These are phyloP conservation scores for Coemansia sp. DNA, from an alignment of 192 early-diverging fungal species.

Conservation along the genomic window DNA sequence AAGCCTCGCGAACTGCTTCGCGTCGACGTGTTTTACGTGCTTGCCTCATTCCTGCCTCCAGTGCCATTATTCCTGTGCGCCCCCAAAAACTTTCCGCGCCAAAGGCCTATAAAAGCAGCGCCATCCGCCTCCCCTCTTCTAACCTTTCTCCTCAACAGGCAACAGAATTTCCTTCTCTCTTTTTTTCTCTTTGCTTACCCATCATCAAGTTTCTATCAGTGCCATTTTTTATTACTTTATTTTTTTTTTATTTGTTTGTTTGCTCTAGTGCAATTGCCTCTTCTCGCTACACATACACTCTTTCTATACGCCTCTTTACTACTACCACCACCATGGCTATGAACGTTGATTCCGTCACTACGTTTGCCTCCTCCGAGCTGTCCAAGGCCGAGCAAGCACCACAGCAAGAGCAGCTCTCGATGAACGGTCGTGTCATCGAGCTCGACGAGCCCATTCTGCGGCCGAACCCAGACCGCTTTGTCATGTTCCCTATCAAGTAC, in stretches of 20 bases:
- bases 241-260: not conserved
- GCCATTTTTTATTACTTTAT: not conserved
- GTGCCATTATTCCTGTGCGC: not conserved
- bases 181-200: constrained; percentile 2
- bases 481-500: constrained; percentile 93
- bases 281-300: constrained; percentile 3
- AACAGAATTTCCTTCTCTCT: not conserved
- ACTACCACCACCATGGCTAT: constrained; percentile 18
- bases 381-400: constrained; percentile 43
- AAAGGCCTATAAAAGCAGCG: constrained; percentile 7
- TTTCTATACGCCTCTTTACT: not conserved
- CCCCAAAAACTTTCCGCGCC: constrained; percentile 9
- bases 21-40: constrained; percentile 13
- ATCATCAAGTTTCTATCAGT: not conserved
- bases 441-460: constrained; percentile 61
- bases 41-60: not conserved
- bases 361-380: constrained; percentile 8
- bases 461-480: constrained; percentile 81
- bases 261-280: not conserved
- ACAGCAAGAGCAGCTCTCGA: constrained; percentile 30
- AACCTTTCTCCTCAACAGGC: not conserved
- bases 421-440: constrained; percentile 49
- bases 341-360: constrained; percentile 32
- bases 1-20: not conserved
- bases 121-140: not conserved